A percentile compares a stretch with the other conserved stretches of the same genome.
Conservation (phyloP, 1,284 basidiomycete genomes). For the Naganishia albida region DNA sequence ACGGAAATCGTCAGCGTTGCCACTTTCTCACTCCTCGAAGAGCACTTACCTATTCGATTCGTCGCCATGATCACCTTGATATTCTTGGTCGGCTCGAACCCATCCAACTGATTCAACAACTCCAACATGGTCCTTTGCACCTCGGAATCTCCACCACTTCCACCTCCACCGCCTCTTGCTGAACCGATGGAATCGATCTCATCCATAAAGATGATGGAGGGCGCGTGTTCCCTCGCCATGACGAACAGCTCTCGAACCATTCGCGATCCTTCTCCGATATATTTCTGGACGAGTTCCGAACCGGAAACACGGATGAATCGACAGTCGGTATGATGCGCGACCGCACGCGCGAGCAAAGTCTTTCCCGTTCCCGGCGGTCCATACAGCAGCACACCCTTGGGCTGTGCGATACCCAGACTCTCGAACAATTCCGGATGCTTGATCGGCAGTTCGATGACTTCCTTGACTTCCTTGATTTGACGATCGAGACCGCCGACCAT, state of each 20-base stretch:
- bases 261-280: constrained; percentile 93
- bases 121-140: constrained; percentile 99
- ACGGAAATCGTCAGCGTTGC: background rate
- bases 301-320: constrained; percentile 96
- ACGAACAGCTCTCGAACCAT: constrained; percentile 98
- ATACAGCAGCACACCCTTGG: constrained; percentile 93
- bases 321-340: constrained; percentile 98
- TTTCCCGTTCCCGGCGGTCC: constrained; percentile 98
- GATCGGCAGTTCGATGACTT: constrained; percentile 97
- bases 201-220: constrained; percentile 99
- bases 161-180: constrained; percentile 85
- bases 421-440: constrained; percentile 99
- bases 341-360: constrained; percentile 86
- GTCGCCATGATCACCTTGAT: constrained; percentile 99
- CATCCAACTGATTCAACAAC: constrained; percentile 93
- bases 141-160: constrained; percentile 89
- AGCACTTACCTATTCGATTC: constrained; percentile 79
- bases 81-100: constrained; percentile 96
- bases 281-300: constrained; percentile 95
- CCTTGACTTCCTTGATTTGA: constrained; percentile 99
- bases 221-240: constrained; percentile 97
- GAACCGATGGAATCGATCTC: constrained; percentile 98
- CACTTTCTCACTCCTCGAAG: background rate
- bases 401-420: constrained; percentile 92
- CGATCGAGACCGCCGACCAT: constrained; percentile 98